Percentiles rank a stretch among this genome's conserved stretches.
These are phyloP conservation scores for Ceratobasidium sp. DNA, from an alignment of 1,284 basidiomycete species.

Conservation along the genomic window DNA sequence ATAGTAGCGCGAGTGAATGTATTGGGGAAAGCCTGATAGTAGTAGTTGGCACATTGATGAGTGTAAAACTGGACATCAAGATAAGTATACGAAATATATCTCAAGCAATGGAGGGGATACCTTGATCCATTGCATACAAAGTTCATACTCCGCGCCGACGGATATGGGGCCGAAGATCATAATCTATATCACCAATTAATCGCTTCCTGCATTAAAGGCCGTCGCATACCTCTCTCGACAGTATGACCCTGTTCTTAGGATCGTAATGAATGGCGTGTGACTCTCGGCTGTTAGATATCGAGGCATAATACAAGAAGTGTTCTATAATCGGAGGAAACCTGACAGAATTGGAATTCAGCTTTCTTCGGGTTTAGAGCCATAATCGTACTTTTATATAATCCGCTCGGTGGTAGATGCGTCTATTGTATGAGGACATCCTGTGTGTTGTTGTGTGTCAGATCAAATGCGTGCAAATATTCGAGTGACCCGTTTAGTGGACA, in stretches of 20 bases:
- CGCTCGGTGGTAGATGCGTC: too few relatives aligned
- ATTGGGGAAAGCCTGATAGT: background rate
- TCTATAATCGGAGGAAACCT: slow-evolving; percentile 1
- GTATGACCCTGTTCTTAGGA: background rate
- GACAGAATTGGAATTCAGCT: too few relatives aligned
- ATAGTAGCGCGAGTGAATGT: slow-evolving; percentile 4
- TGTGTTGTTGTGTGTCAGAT: too few relatives aligned
- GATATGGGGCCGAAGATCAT: slow-evolving; percentile 5
- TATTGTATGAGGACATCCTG: too few relatives aligned
- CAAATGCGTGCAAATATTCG: too few relatives aligned
- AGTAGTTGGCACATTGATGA: background rate
- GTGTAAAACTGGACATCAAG: background rate
- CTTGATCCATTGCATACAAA: slow-evolving; percentile 19
- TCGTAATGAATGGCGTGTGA: slow-evolving; percentile 4
- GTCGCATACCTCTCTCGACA: background rate
- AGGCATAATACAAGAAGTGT: background rate
- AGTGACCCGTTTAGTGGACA: too few relatives aligned
- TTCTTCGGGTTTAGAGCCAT: too few relatives aligned
- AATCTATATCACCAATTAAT: background rate
- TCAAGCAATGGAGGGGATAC: too few relatives aligned
- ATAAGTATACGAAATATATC: background rate
- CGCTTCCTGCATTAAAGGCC: background rate
- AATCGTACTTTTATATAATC: too few relatives aligned
- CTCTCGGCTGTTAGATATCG: background rate
- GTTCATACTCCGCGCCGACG: background rate